Conservation (phyloP, 352 stramenopile genomes). For the Phytophthora vignae region DNA sequence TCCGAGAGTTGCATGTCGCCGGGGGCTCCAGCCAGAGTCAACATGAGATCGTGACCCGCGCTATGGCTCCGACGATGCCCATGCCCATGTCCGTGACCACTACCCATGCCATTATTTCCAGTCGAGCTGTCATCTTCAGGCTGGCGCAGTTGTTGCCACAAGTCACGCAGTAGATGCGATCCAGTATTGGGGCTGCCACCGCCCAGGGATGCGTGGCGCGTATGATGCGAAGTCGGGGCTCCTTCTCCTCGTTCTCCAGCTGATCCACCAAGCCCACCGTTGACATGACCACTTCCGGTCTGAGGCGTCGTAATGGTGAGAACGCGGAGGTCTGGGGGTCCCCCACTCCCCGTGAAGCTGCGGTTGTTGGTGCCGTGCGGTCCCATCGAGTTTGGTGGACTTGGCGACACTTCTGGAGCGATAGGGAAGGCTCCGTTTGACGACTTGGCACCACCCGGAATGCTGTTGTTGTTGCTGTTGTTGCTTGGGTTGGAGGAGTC, state of each 20-base stretch:
- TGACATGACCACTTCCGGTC: conserved; percentile 19
- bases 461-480: conserved; percentile 22
- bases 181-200: conserved; percentile 46
- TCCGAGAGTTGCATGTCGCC: conserved; percentile 50
- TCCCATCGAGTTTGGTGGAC: conserved; percentile 37
- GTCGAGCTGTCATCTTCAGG: conserved; percentile 57
- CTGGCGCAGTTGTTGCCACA: conserved; percentile 84
- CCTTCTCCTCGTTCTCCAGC: conserved; percentile 31
- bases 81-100: conserved; percentile 17
- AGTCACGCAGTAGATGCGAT: conserved; percentile 74
- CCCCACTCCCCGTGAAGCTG: conserved; percentile 28
- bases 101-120: conserved; percentile 25
- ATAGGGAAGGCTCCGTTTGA: conserved; percentile 14
- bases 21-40: conserved; percentile 19
- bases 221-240: conserved; percentile 27
- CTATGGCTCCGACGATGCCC: conserved; percentile 35
- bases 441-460: conserved; percentile 7
- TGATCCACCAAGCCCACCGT: conserved; percentile 22
- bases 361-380: conserved; percentile 20
- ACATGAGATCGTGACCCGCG: conserved; percentile 38
- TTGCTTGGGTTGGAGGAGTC: conserved; percentile 34
- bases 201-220: conserved; percentile 42
- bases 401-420: conserved; percentile 21
- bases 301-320: conserved; percentile 42
- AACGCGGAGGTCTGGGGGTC: conserved; percentile 31